Evolutionary conservation across 768 basidiomycete species (phyloP).

Genomic region (Russula ochroleuca): DNA sequence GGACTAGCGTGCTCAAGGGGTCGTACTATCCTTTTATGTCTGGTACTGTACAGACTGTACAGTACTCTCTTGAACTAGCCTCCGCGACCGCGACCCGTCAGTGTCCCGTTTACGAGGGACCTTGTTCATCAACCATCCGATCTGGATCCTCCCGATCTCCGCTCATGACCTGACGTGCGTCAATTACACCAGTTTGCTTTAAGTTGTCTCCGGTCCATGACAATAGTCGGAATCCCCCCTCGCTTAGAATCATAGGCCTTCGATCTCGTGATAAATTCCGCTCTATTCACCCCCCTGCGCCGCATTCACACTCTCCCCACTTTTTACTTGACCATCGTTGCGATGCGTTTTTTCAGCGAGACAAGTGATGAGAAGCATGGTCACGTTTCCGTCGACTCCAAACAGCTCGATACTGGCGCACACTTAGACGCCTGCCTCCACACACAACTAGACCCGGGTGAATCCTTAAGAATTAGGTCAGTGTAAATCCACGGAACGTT

Average conservation of each 20-base stretch:
- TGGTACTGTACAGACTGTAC: no score
- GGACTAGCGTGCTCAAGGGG: no score
- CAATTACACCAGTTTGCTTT: neutral
- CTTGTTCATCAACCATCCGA: no score
- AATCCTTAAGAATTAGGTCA: slow-evolving; percentile 48
- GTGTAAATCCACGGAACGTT: neutral
- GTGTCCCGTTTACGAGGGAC: no score
- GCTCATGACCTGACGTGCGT: no score
- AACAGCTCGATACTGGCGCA: slow-evolving; percentile 60
- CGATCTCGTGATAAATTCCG: no score
- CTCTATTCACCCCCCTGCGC: no score
- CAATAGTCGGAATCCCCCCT: neutral
- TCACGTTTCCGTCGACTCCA: slow-evolving; percentile 39
- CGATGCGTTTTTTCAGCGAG: slow-evolving; percentile 20
- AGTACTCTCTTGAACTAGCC: no score
- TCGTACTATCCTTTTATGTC: no score
- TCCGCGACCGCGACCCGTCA: no score
- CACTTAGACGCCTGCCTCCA: slow-evolving; percentile 47
- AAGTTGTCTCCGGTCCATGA: neutral
- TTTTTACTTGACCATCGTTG: neutral
- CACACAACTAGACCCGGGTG: slow-evolving; percentile 46
- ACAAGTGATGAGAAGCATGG: slow-evolving; percentile 9
- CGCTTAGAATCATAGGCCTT: neutral
- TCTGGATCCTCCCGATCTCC: no score
- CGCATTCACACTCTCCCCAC: no score